Evolutionary conservation across 352 stramenopile genomes (phyloP).

Genomic region (Hyaloperonospora brassicae): DNA sequence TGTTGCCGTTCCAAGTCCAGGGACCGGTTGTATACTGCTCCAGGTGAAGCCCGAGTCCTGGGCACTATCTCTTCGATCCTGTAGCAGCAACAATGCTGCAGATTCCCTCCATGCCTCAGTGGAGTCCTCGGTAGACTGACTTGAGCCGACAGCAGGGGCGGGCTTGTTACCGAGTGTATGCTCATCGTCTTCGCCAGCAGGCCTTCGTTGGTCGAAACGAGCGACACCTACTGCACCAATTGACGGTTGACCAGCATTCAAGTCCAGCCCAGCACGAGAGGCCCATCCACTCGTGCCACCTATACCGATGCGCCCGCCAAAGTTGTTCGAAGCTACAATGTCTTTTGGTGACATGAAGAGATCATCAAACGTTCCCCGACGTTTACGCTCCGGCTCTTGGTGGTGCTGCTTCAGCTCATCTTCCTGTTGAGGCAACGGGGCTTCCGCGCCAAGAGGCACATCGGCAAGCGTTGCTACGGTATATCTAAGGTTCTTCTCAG

Average conservation of each 20-base stretch:
- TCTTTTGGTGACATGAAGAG: slow-evolving; percentile 61
- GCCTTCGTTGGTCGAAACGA: slow-evolving; percentile 43
- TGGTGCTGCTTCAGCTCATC: background rate
- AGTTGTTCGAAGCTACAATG: slow-evolving; percentile 2
- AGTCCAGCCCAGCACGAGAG: slow-evolving; percentile 10
- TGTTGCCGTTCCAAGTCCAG: slow-evolving; percentile 25
- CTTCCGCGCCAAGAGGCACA: slow-evolving; percentile 7
- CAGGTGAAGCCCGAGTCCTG: slow-evolving; percentile 27
- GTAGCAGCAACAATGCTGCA: slow-evolving; percentile 15
- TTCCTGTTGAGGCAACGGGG: background rate
- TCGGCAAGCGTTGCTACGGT: slow-evolving; percentile 26
- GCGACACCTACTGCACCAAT: slow-evolving; percentile 29
- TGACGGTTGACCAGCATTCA: slow-evolving; percentile 1
- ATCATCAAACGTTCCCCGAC: slow-evolving; percentile 66
- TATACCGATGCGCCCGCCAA: slow-evolving; percentile 7
- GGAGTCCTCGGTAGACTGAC: slow-evolving; percentile 5
- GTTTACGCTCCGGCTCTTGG: slow-evolving; percentile 21
- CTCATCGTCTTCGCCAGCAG: slow-evolving; percentile 25
- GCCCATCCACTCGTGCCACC: slow-evolving; percentile 8
- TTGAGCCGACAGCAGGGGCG: background rate
- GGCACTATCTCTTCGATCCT: slow-evolving; percentile 13
- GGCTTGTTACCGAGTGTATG: slow-evolving; percentile 11
- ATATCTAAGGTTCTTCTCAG: slow-evolving; percentile 24
- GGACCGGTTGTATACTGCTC: slow-evolving; percentile 27
- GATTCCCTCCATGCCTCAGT: slow-evolving; percentile 20